Conservation (phyloP, 2,329 filamentous ascomycete species). For the Penicillium verrucosum region DNA sequence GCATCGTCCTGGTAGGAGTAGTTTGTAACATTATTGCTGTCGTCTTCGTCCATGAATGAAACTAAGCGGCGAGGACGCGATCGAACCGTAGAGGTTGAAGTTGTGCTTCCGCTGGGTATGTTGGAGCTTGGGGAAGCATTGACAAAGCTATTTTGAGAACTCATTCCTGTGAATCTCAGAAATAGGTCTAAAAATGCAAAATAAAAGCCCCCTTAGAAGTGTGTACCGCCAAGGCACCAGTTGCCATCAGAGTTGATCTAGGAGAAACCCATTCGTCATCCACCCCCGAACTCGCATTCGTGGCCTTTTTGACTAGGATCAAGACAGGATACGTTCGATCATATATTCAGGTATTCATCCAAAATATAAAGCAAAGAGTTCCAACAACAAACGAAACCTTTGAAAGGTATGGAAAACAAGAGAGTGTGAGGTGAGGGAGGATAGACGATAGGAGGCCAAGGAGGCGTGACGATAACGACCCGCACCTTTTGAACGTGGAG, state of each 20-base stretch:
- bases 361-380: slow-evolving; percentile 1
- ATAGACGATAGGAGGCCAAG: slow-evolving; percentile 20
- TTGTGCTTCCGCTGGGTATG: slow-evolving; percentile 32
- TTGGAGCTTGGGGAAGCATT: slow-evolving; percentile 37
- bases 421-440: not conserved
- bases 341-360: slow-evolving; percentile 9
- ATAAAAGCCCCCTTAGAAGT: slow-evolving; percentile 25
- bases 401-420: not conserved
- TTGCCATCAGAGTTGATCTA: slow-evolving; percentile 36
- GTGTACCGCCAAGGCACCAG: slow-evolving; percentile 32
- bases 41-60: slow-evolving; percentile 40
- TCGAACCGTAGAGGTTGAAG: slow-evolving; percentile 41
- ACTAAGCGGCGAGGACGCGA: slow-evolving; percentile 45
- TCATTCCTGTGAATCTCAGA: slow-evolving; percentile 37
- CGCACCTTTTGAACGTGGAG: slow-evolving; percentile 10
- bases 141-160: slow-evolving; percentile 37
- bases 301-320: slow-evolving; percentile 13
- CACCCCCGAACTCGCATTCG: slow-evolving; percentile 27
- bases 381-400: not conserved
- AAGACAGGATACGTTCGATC: not conserved
- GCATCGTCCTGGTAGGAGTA: slow-evolving; percentile 24
- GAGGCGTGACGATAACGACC: slow-evolving; percentile 24
- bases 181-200: slow-evolving; percentile 17
- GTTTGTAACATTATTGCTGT: slow-evolving; percentile 23
- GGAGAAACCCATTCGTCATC: slow-evolving; percentile 39